phyloP scores from a whole-genome alignment of 441 rosid genomes.

The Pelargonium fulgidum region DNA sequence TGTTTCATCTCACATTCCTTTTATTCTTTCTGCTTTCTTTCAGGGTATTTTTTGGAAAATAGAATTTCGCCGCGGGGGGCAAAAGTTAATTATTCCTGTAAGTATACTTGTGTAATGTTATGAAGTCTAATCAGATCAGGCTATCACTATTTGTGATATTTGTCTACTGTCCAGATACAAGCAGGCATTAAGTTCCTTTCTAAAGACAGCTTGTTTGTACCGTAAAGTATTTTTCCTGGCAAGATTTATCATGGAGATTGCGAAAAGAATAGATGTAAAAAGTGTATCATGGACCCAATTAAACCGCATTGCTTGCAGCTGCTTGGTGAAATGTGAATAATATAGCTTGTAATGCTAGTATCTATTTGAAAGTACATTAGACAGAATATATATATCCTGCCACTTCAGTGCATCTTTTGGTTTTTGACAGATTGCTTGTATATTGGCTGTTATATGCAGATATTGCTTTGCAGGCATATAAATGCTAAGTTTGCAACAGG shows the following conservation, averaged over 20 bases:
- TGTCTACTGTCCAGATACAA: background rate
- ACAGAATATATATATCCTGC: background rate
- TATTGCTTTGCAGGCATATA: conserved; percentile 63
- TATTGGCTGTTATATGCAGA: conserved; percentile 42
- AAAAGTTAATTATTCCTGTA: conserved; percentile 83
- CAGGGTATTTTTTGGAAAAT: conserved; percentile 91
- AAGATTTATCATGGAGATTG: background rate
- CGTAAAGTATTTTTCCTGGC: background rate
- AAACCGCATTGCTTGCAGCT: background rate
- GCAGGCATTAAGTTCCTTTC: background rate
- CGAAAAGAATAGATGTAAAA: background rate
- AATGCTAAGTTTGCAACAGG: conserved; percentile 66
- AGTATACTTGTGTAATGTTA: conserved; percentile 24
- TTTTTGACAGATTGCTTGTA: conserved; percentile 23
- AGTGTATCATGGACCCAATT: background rate
- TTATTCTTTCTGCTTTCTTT: conserved; percentile 20
- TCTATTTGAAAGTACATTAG: conserved; percentile 1
- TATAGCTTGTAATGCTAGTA: background rate
- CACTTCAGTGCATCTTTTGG: conserved; percentile 5
- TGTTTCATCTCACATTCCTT: conserved; percentile 3
- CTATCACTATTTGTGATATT: background rate
- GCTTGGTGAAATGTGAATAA: background rate
- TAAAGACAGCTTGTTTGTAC: background rate
- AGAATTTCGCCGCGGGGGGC: conserved; percentile 80
- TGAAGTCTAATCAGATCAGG: background rate